Evolutionary conservation across 2,329 filamentous ascomycete species (phyloP), one percentile per base, ranked within the genome.

Genomic region (Aspergillus proliferans): DNA sequence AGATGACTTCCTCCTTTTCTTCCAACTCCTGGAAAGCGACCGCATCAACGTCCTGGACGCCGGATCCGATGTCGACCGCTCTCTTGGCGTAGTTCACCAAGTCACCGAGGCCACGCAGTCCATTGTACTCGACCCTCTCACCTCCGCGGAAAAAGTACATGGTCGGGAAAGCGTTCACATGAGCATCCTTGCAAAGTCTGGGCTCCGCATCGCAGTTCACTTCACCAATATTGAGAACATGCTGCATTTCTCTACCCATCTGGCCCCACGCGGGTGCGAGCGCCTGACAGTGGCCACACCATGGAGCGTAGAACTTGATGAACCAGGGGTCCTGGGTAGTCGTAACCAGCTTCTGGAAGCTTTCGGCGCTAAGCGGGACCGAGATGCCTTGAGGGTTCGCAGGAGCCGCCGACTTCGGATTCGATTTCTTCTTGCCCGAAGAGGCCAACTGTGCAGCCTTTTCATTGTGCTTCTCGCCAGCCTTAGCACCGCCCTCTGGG

Each of bases 241-340:
- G 87, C 69, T 90, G 83, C 88, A 96, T 93, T 63, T 92, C 88
- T 66, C 91, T 90, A 41, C 87, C 87, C 71, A 98, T 82, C 61
- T 92, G 87, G 53, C 83, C 76, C 93, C 93, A 98, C 55, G 84
- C 90, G 2, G 93, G 87, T 33, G 87, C 88, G 79, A 98, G 83
- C 34, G 88, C 88, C 71, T 95, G 88, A 70, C 94, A 98, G 71
- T 98, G 93, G 58, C 85, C 83, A 69, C 93, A 98, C 93, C 92
- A 97, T 5, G 93, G 94, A 15, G 89, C 91, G 67, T 96, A 97
- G 68, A 98, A 97, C 71, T 98, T 98, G 77, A 98, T 84, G 65
- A 98, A 96, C 93, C 93, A 98, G 5, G 91, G 86, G 54, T 97
- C 90, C 55, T 87, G 83, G 0, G 89, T 90, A 66, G 85, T 87